Base-by-base conservation (phyloP, 2,329 filamentous ascomycete species). In the Ophiostoma perfectum region DNA sequence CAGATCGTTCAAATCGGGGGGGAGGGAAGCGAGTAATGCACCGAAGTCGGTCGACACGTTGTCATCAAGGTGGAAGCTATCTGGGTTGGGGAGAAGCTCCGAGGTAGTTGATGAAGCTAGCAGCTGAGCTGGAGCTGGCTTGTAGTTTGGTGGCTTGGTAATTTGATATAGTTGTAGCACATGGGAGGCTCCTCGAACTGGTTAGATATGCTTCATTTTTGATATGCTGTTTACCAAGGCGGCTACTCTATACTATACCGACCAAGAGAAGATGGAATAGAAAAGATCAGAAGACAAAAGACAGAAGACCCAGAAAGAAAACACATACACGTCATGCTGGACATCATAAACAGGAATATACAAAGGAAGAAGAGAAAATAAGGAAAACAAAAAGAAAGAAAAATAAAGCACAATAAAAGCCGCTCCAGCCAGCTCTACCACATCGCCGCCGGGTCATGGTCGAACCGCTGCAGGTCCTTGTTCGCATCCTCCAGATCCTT, bases 401-500 rank as follows among this genome's bases (percentile, higher is more conserved):
- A 41, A 66, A 16, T 16, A 49, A 16, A 42, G 12, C 4, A n/a
- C 5, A 16, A 7, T 3, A 27, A 27, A 3, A 18, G 27, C 27
- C 27, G 27, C 27, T 27, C 2, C 27, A 27, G 27, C 27, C 27
- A 27, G 2, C 27, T 18, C 60, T 63, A 63, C 60, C 60, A 63
- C 60, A 63, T 41, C 38, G 60, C 60, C 16, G 90, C 89, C 74
- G 88, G 86, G 78, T 97, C 93, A 72, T 88, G 86, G 80, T 99
- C 95, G 79, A 99, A 99, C 74, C 95, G 83, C 73, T 86, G 86
- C 74, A 99, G 79, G 78, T 99, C 95, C 80, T 92, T 96, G 69
- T 93, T 92, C 1, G 89, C 90, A 80, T 99, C 95, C 78, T 98
- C 94, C 52, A 98, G 88, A 77, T 99, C 95, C 83, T 99, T 99